Base-by-base conservation (phyloP, 257 asterid species). In the Jacaranda mimosifolia region DNA sequence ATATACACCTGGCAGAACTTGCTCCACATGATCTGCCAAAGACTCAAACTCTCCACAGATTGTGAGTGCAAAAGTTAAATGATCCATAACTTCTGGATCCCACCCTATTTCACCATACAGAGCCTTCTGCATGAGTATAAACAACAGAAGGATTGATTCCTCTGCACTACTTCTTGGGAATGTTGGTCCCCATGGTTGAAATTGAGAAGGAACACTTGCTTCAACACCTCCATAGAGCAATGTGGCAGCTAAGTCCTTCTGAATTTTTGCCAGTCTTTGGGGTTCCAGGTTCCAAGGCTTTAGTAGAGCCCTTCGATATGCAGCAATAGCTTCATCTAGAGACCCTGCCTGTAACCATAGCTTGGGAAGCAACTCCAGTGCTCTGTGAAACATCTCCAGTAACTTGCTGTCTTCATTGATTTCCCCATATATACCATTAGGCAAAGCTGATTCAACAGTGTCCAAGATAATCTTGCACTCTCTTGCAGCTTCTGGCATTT, bases 381-480 rank as follows among this genome's bases (percentile, higher is more conserved):
- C 93, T 75, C 83, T 82, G 83, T 94, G 98, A 79, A 89, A 90
- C 90, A 87, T 89, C 73, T 91, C 98, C 39, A 87, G 90, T 70
- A 94, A 46, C 83, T 91, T 94, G 58, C 80, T 82, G 40, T 91
- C 98, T 79, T 86, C 90, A 3, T 74, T 83, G 59, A 89, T 80
- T 55, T 83, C 89, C 3, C 64, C 56, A 0, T 84, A 72, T 77
- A 87, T 78, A 55, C 98, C 98, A 36, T 63, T 82, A 9, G 98
- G 98, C 49, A 92, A 79, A 68, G 98, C 98, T 49, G 92, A 83
- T 82, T 94, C 97, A 19, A 92, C 93, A 43, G 91, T 84, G 70
- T 94, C 97, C 86, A 92, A 73, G 66, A 94, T 88, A 21, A 89
- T 73, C 75, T 87, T 91, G 96, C 98, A 94, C 81, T 92, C 98